phyloP scores from a whole-genome alignment of 495 filamentous ascomycete species.

The Aspergillus nidulans region DNA sequence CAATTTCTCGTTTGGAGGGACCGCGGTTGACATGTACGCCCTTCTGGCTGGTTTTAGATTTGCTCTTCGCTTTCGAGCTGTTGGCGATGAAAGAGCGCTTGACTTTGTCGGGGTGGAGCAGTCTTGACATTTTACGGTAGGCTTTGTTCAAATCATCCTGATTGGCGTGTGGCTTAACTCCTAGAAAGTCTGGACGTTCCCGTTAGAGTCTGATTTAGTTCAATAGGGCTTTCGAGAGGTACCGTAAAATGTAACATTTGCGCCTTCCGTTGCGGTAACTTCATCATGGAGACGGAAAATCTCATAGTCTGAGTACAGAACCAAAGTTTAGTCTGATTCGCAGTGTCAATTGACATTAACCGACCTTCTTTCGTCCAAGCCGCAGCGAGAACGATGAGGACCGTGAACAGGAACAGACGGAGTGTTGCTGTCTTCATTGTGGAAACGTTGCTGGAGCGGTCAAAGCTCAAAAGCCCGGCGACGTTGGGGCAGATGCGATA shows the following conservation, averaged over 20 bases:
- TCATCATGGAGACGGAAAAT: slow-evolving; percentile 95
- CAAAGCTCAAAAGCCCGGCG: slow-evolving; percentile 20
- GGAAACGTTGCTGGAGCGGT: slow-evolving; percentile 21
- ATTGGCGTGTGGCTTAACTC: slow-evolving; percentile 63
- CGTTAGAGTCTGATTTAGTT: not conserved
- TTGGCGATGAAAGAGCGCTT: slow-evolving; percentile 74
- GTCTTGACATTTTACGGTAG: slow-evolving; percentile 78
- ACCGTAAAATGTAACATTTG: slow-evolving; percentile 86
- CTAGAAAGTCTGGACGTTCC: slow-evolving; percentile 64
- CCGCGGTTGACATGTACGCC: slow-evolving; percentile 65
- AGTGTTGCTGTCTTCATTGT: slow-evolving; percentile 37
- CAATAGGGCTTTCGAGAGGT: not conserved
- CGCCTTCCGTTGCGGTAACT: slow-evolving; percentile 67
- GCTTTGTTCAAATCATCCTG: slow-evolving; percentile 91
- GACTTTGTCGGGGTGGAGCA: slow-evolving; percentile 92
- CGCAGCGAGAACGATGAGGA: slow-evolving; percentile 55
- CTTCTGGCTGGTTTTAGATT: slow-evolving; percentile 51
- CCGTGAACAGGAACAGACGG: slow-evolving; percentile 30
- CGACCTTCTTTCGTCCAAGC: slow-evolving; percentile 84
- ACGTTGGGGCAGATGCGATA: not conserved
- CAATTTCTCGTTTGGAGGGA: slow-evolving; percentile 67
- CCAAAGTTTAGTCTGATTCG: not conserved
- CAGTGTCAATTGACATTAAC: slow-evolving; percentile 18
- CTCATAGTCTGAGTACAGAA: slow-evolving; percentile 68
- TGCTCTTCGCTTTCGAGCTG: slow-evolving; percentile 57